Evolutionary conservation across 495 filamentous ascomycete genomes (phyloP).

Genomic region (Penicillium ucsense): DNA sequence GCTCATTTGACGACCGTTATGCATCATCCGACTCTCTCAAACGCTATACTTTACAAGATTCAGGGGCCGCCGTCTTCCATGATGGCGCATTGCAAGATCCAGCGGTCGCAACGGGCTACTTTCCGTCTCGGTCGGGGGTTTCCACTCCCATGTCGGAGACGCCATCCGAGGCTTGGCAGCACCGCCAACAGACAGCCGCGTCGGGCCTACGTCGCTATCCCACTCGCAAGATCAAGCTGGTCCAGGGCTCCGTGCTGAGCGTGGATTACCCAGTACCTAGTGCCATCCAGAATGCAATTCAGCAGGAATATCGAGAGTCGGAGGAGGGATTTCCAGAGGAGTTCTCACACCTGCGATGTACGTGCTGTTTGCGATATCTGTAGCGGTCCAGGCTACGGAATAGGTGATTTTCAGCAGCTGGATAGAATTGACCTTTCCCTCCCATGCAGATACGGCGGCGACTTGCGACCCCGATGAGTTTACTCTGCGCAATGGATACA

Average conservation of each 20-base stretch:
- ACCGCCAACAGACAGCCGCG: conserved; percentile 54
- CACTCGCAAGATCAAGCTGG: conserved; percentile 91
- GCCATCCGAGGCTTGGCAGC: conserved; percentile 65
- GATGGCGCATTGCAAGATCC: conserved; percentile 47
- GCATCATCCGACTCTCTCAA: conserved; percentile 35
- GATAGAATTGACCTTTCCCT: too few species aligned
- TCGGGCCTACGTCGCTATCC: conserved; percentile 75
- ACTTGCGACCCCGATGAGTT: conserved; percentile 98
- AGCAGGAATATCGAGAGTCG: conserved; percentile 84
- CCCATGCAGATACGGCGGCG: conserved; percentile 68
- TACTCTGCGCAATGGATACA: conserved; percentile 97
- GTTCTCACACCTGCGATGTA: conserved; percentile 92
- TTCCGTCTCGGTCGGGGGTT: conserved; percentile 11
- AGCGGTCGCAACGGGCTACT: conserved; percentile 37
- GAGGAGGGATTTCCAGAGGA: conserved; percentile 67
- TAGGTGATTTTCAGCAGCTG: too few species aligned
- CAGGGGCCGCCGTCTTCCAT: conserved; percentile 23
- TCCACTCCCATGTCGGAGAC: conserved; percentile 28
- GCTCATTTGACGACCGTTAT: conserved; percentile 72
- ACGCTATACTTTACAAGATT: conserved; percentile 29
- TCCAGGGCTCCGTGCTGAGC: conserved; percentile 89
- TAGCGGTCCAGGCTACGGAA: too few species aligned
- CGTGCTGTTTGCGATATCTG: conserved; percentile 8
- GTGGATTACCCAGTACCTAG: conserved; percentile 96
- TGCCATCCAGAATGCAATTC: conserved; percentile 92